Evolutionary conservation across 176 grass and related monocot species (phyloP).

Genomic region (Avena atlantica): DNA sequence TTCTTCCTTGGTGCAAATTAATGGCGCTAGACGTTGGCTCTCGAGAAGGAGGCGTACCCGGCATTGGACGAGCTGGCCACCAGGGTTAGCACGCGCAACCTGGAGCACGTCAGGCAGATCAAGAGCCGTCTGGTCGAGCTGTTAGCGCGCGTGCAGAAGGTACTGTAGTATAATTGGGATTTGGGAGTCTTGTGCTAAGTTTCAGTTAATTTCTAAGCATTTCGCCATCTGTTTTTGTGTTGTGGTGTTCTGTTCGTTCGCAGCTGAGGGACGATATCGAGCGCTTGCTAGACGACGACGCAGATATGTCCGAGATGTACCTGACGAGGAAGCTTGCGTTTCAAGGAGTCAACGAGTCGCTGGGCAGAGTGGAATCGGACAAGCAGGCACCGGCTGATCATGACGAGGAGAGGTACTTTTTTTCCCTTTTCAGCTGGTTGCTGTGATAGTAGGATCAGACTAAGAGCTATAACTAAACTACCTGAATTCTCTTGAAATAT

Average conservation of each 20-base stretch:
- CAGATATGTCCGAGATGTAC: slow-evolving; percentile 67
- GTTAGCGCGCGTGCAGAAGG: slow-evolving; percentile 78
- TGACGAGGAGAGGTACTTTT: slow-evolving; percentile 38
- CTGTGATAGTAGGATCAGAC: neutral
- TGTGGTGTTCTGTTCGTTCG: neutral
- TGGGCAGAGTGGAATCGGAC: slow-evolving; percentile 40
- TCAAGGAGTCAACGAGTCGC: slow-evolving; percentile 42
- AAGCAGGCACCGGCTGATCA: slow-evolving; percentile 21
- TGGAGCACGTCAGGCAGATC: slow-evolving; percentile 80
- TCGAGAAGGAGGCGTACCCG: slow-evolving; percentile 81
- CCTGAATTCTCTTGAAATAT: neutral
- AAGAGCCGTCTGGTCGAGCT: slow-evolving; percentile 78
- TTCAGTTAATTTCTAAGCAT: neutral
- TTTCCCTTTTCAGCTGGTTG: neutral
- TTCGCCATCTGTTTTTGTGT: neutral
- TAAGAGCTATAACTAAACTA: neutral
- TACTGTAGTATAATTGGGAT: neutral
- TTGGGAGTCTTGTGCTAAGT: neutral
- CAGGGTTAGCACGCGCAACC: slow-evolving; percentile 83
- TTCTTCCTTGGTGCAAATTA: neutral
- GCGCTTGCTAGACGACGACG: slow-evolving; percentile 68
- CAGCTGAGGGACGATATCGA: slow-evolving; percentile 78
- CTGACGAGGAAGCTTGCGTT: slow-evolving; percentile 59
- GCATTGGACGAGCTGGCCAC: slow-evolving; percentile 79
- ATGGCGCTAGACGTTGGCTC: slow-evolving; percentile 45